These are phyloP conservation scores for Sclerotinia subarctica DNA, from an alignment of 2,329 filamentous ascomycete genomes.

Conservation along the genomic window DNA sequence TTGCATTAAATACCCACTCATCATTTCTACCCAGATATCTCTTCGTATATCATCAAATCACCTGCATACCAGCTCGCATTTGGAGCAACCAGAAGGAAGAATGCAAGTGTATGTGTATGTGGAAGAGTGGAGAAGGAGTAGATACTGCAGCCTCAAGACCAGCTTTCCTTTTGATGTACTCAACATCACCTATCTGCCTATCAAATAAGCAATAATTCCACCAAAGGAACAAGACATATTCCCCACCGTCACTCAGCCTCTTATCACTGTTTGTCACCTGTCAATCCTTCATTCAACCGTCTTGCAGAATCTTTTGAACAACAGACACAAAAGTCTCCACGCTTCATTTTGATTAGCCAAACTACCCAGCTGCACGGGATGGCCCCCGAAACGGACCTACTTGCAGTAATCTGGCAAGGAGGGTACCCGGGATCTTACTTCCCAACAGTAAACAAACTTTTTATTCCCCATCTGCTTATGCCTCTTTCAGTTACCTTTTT, in stretches of 20 bases:
- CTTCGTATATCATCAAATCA: background rate
- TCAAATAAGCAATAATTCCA: background rate
- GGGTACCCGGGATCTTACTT: background rate
- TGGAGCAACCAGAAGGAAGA: background rate
- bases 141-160: background rate
- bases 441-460: slow-evolving; percentile 7
- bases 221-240: background rate
- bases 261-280: slow-evolving; percentile 2
- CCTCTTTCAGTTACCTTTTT: background rate
- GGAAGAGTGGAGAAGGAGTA: background rate
- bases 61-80: background rate
- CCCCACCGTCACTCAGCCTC: slow-evolving; percentile 7
- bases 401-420: background rate
- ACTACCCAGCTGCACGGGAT: slow-evolving; percentile 3
- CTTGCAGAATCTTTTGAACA: slow-evolving; percentile 9
- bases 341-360: background rate
- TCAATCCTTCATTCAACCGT: background rate
- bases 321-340: background rate
- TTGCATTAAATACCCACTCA: too few species aligned
- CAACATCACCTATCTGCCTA: background rate
- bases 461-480: background rate
- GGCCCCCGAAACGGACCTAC: background rate
- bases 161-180: background rate
- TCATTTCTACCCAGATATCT: too few species aligned
- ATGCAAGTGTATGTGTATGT: background rate